Evolutionary conservation across 768 basidiomycete species (phyloP), one percentile per base, ranked within the genome.

Genomic region (Mycena pura): DNA sequence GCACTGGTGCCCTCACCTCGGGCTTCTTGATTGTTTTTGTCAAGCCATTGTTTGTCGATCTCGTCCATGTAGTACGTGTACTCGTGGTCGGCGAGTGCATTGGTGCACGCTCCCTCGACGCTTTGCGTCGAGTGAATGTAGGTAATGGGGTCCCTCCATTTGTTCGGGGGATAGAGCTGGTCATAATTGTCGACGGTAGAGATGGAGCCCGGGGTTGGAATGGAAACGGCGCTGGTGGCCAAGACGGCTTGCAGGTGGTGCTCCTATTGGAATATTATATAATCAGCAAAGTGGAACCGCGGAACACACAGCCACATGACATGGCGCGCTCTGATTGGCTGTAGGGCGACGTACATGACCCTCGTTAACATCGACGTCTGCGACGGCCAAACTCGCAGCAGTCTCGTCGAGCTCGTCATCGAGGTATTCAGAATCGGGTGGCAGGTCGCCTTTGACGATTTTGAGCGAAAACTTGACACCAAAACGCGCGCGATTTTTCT

Each of bases 31-130:
- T 98, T 97, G 70, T 93, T 94, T 76, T 87, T 90, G 68, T 92
- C 90, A 29, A 99, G 84, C 96, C 96, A 99, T 64, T 91, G 91
- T 69, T 91, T 88, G 78, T 99, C 96, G 17, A 91, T 89, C 74
- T 99, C 97, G 68, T 99, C 96, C 91, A 98, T 92, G 65, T 87
- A 92, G 71, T 99, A 98, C 2, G 88, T 87, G 75, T 91, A 91
- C 0, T 91, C 90, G 17, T 61, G 55, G 66, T 90, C 87, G 29
- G 85, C 77, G 57, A 95, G 84, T 11, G 85, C 86, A 64, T 78
- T 81, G 5, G 74, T 73, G 66, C 82, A 79, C 9, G 85, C 79
- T 65, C 95, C 94, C 68, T 99, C 97, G 65, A 91, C 87, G 3
- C 91, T 93, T 68, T 91, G 87, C 8, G 94, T 95, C 31, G 89